Percentiles rank a stretch among this genome's conserved stretches.
phyloP scores from a whole-genome alignment of 352 stramenopile genomes.

The Globisporangium parvum region DNA sequence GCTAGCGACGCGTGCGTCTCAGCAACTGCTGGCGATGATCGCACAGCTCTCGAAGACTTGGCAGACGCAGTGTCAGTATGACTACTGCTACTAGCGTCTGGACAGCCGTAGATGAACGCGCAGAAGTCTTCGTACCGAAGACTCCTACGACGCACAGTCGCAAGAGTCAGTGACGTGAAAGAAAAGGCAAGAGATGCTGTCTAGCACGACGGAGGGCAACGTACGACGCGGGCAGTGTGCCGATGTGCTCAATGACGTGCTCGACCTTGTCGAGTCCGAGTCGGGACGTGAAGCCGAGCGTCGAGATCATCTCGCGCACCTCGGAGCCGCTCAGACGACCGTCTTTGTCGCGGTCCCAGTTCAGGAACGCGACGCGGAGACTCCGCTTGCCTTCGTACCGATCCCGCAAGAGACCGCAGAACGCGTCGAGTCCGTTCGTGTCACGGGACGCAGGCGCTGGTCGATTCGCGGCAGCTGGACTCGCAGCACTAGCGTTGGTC shows the following conservation, averaged over 20 bases:
- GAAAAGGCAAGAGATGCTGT: background rate
- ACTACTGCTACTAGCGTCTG: background rate
- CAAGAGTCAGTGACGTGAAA: background rate
- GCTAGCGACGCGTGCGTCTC: no score
- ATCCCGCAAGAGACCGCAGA: conserved; percentile 38
- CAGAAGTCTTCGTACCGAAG: conserved; percentile 50
- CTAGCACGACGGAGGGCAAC: conserved; percentile 1
- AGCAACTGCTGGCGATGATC: background rate
- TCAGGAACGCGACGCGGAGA: conserved; percentile 44
- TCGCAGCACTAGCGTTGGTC: background rate
- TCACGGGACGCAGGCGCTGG: background rate
- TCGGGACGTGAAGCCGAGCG: conserved; percentile 27
- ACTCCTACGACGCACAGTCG: conserved; percentile 15
- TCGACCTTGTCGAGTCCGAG: conserved; percentile 34
- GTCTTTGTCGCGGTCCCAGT: conserved; percentile 56
- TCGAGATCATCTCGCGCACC: conserved; percentile 36
- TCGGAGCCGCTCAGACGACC: conserved; percentile 29
- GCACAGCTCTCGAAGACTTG: background rate
- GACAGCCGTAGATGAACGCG: conserved; percentile 20
- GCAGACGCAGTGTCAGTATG: background rate
- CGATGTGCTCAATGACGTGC: conserved; percentile 30
- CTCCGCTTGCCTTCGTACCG: conserved; percentile 56
- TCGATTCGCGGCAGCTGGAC: background rate
- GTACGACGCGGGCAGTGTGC: conserved; percentile 21
- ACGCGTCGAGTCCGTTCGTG: conserved; percentile 20